A percentile compares a stretch with the other conserved stretches of the same genome.
phyloP scores from a whole-genome alignment of 345 rosid species.

The Camelina neglecta region DNA sequence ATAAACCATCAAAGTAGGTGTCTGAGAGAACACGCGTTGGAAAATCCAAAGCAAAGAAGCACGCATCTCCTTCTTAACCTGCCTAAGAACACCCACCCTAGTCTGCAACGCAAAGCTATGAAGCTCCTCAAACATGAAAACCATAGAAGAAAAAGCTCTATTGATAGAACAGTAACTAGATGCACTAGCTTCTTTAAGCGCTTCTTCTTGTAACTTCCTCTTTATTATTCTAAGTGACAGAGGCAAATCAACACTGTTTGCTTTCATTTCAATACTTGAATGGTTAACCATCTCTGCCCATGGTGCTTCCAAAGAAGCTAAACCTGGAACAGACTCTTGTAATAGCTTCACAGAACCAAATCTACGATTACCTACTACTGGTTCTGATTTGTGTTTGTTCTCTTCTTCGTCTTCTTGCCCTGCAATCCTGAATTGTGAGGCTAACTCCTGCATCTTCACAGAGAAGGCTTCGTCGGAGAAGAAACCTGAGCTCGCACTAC shows the following conservation, averaged over 20 bases:
- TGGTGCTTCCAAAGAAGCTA: slow-evolving; percentile 40
- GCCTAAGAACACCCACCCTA: slow-evolving; percentile 49
- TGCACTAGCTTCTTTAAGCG: slow-evolving; percentile 53
- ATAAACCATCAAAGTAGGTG: slow-evolving; percentile 77
- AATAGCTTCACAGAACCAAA: slow-evolving; percentile 31
- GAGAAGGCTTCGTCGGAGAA: slow-evolving; percentile 45
- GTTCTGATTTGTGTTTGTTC: slow-evolving; percentile 20
- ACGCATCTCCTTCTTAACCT: slow-evolving; percentile 61
- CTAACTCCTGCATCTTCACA: slow-evolving; percentile 36
- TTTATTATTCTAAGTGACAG: slow-evolving; percentile 65
- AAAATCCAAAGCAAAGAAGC: slow-evolving; percentile 71
- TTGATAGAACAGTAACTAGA: slow-evolving; percentile 58
- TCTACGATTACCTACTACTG: slow-evolving; percentile 5
- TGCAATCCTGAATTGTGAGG: slow-evolving; percentile 25
- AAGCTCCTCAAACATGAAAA: slow-evolving; percentile 69
- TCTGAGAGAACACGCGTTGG: slow-evolving; percentile 63
- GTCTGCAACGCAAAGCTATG: slow-evolving; percentile 57
- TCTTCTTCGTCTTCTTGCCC: slow-evolving; percentile 25
- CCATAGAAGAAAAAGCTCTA: slow-evolving; percentile 74
- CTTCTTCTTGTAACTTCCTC: slow-evolving; percentile 61
- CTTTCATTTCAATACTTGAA: slow-evolving; percentile 54
- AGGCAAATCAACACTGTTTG: slow-evolving; percentile 64
- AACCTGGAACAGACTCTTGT: slow-evolving; percentile 38
- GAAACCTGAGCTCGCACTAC: slow-evolving; percentile 43
- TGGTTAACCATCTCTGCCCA: slow-evolving; percentile 42